phyloP scores from a whole-genome alignment of 2,329 filamentous ascomycete species.

The Epichloe aotearoae region DNA sequence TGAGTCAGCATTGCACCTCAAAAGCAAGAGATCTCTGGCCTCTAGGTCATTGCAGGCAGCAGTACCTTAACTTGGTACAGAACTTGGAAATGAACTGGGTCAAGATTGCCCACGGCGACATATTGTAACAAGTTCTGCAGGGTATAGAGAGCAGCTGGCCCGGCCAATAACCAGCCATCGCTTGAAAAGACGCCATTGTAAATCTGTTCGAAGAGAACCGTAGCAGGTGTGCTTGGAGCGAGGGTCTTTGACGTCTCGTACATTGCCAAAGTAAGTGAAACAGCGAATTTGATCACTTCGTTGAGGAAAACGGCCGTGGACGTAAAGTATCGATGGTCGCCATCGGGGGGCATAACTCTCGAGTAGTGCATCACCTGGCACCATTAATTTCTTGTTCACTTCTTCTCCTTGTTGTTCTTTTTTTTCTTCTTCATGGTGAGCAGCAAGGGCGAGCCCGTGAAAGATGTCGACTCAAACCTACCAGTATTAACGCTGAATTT shows the following conservation, averaged over 20 bases:
- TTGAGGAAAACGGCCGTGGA: conserved; percentile 91
- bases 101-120: conserved; percentile 77
- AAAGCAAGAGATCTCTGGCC: background rate
- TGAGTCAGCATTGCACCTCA: background rate
- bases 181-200: conserved; percentile 71
- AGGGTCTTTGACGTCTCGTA: conserved; percentile 73
- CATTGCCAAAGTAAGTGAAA: conserved; percentile 75
- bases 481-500: conserved; percentile 66
- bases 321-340: conserved; percentile 79
- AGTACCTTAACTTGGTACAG: conserved; percentile 80
- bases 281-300: conserved; percentile 78
- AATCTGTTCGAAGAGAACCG: conserved; percentile 67
- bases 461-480: conserved; percentile 21
- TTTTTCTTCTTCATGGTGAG: background rate
- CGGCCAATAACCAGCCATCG: conserved; percentile 88
- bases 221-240: conserved; percentile 66
- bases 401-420: background rate
- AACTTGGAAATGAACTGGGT: conserved; percentile 86
- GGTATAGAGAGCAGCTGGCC: conserved; percentile 81
- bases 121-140: conserved; percentile 92
- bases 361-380: conserved; percentile 83
- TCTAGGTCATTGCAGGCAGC: conserved; percentile 3
- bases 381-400: background rate
- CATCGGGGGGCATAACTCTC: conserved; percentile 70
- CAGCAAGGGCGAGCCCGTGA: background rate